Base-by-base conservation (phyloP, 192 early-diverging fungal genomes). In the Pilaira anomala region DNA sequence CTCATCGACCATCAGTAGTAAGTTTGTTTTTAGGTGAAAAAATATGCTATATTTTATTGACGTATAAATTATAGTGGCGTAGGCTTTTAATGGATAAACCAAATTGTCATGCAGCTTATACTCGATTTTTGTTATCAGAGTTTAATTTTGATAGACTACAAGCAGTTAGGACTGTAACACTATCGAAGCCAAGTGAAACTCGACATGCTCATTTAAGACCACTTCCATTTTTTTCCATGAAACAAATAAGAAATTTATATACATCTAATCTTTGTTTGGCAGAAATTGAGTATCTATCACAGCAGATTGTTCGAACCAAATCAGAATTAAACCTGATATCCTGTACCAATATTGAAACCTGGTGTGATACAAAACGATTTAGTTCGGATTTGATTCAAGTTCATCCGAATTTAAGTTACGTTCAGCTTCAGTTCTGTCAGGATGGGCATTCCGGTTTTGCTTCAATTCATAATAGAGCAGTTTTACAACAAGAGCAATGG, bases 341-440 rank as follows among this genome's bases (percentile, higher is more conserved):
- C 25, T 58, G 56, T 39, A 58, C 18, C 13, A 21, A 58, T 16
- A 58, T 58, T 8, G 56, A 58, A 21, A 58, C 56, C 40, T 58
- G 56, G 56, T 58, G 56, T 58, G 56, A 58, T 19, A 58, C 56
- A 39, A 40, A 58, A 22, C 40, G 56, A 25, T 58, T 58, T 19
- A 58, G 9, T 22, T 58, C 36, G 19, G 56, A 58, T 25, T 21
- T 25, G 11, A 25, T 58, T 22, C 39, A 58, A 4, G 21, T 16
- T 13, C 56, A 58, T 42, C 33, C 21, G 1, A 19, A 58, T 36
- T 40, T 58, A 58, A 21, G 41, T 1, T 2, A 42, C 21, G 40
- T 42, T 24, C 19, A 41, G 40, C 25, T 58, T 14, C 33, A 58
- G 39, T 58, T 58, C 41, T 16, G 33, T 7, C 56, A 58, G 21